These are phyloP conservation scores for Arachnopeziza araneosa DNA, from an alignment of 2,329 filamentous ascomycete genomes.

Conservation along the genomic window DNA sequence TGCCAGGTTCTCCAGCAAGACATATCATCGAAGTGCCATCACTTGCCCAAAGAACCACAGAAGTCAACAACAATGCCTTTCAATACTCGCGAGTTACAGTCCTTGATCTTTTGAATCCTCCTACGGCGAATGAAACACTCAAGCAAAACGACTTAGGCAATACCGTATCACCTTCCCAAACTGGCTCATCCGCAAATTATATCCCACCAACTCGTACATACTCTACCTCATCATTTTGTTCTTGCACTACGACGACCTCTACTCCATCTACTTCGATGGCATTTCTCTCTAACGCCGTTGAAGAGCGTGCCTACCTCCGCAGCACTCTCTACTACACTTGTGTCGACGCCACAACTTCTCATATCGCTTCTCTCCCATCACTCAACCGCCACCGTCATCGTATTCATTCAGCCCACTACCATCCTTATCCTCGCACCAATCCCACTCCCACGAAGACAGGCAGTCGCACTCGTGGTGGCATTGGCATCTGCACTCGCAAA, in stretches of 20 bases:
- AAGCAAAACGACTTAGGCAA: background rate
- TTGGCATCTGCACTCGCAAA: background rate
- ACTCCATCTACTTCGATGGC: slow-evolving; percentile 5
- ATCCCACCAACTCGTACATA: background rate
- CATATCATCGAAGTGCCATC: too few relatives aligned
- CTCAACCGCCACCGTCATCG: slow-evolving; percentile 1
- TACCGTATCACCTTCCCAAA: background rate
- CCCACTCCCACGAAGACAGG: background rate
- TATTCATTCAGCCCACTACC: slow-evolving; percentile 3
- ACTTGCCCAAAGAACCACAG: background rate
- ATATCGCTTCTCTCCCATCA: slow-evolving; percentile 3
- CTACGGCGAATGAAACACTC: background rate
- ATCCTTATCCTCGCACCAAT: slow-evolving; percentile 1
- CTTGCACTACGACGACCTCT: slow-evolving; percentile 1
- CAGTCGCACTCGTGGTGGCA: too few relatives aligned
- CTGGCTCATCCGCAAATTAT: background rate
- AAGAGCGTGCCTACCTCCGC: slow-evolving; percentile 12
- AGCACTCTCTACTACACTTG: slow-evolving; percentile 19
- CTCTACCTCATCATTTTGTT: background rate
- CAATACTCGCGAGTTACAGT: slow-evolving; percentile 4
- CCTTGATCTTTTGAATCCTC: slow-evolving; percentile 5
- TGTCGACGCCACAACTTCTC: slow-evolving; percentile 12
- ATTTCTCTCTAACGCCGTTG: slow-evolving; percentile 1
- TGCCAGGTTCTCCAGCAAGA: background rate
- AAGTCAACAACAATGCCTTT: background rate